Percentiles rank a stretch among this genome's conserved stretches.
These are phyloP conservation scores for Ceratocystis variospora DNA, from an alignment of 2,329 filamentous ascomycete species.

Conservation along the genomic window DNA sequence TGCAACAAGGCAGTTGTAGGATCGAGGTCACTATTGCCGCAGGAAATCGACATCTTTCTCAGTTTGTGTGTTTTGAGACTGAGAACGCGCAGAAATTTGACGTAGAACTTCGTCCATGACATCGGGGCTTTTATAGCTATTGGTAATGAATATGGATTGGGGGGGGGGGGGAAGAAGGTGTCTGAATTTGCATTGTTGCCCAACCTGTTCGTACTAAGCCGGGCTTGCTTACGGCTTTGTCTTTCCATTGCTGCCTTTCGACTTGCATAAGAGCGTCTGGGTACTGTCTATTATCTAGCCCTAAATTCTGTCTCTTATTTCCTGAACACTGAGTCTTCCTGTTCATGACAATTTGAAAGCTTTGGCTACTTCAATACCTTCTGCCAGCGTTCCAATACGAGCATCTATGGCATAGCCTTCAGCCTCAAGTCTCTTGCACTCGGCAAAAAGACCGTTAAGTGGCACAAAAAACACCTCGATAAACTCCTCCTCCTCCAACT, in stretches of 20 bases:
- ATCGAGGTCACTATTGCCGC: no score
- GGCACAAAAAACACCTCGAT: conserved; percentile 65
- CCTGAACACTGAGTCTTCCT: background rate
- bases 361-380: conserved; percentile 63
- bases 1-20: background rate
- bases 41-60: no score
- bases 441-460: conserved; percentile 48
- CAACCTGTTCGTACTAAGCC: no score
- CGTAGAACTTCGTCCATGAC: no score
- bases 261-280: background rate
- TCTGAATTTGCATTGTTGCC: no score
- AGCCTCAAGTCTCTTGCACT: conserved; percentile 51
- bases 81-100: no score
- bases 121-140: no score
- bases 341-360: conserved; percentile 31
- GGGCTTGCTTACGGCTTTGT: no score
- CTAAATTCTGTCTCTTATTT: background rate
- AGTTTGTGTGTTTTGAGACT: no score
- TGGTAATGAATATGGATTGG: no score
- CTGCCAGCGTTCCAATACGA: conserved; percentile 60
- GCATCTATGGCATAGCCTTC: conserved; percentile 70
- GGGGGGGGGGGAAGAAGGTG: no score
- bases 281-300: background rate
- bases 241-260: no score
- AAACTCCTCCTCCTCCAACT: conserved; percentile 68